Evolutionary conservation across 202 grass and related monocot genomes (phyloP), one percentile per base, ranked within the genome.

Genomic region (Musa balbisiana): DNA sequence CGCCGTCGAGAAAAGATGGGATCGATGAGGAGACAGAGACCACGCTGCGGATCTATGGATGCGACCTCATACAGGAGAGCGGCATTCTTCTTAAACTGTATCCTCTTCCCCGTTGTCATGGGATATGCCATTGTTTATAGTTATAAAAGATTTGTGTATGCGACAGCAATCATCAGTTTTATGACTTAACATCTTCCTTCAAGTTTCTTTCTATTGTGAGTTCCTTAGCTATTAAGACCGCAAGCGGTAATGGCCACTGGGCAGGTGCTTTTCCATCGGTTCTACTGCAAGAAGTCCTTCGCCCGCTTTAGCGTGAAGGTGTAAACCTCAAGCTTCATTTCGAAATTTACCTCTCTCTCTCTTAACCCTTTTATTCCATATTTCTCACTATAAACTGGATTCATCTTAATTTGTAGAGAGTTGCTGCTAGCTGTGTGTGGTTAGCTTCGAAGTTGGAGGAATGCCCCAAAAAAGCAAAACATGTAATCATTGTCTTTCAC

Each of bases 251-350:
- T 97, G 94, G 94, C 94, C 43, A 97, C 90, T 25, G 94, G 84
- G 19, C 90, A 97, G 76, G 90, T 97, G 52, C 71, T 97, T n/a
- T 93, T 93, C 33, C 94, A 93, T 83, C 88, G 88, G 3, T 97
- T 93, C 85, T 97, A 86, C 78, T 93, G 88, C 83, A 97, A 93
- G 64, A 97, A 93, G 75, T 97, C 90, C 51, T 97, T 97, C 84
- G 88, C 87, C 33, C 33, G 33, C 33, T 43, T 43, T 43, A 43
- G 33, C 33, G 33, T 43, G 33, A 43, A 43, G 33, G 93, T 93
- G 76, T 82, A 55, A 10, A 49, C 0, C 65, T 17, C 71, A 74
- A 29, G 14, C 3, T 51, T 70, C 12, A 20, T 8, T 17, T 8
- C 53, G 29, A 69, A 69, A 23, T 16, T n/a, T 78, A 43, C 33